Evolutionary conservation across 176 grass and related monocot genomes (phyloP).

Genomic region (Secale cereale): DNA sequence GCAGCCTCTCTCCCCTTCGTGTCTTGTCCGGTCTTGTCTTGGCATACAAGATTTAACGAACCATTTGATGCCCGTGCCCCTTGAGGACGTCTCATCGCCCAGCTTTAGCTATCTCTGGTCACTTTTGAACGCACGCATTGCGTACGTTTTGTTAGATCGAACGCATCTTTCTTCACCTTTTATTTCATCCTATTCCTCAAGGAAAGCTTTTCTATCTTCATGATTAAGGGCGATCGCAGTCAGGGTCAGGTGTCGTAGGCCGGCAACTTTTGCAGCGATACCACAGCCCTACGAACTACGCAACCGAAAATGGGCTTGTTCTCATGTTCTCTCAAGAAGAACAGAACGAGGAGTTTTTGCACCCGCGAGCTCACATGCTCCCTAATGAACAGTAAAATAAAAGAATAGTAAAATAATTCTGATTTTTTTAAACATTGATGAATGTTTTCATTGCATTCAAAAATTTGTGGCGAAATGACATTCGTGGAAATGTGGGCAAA

Average conservation of each 20-base stretch:
- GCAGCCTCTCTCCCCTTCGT: not conserved
- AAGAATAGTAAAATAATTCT: no score
- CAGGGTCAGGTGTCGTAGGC: not conserved
- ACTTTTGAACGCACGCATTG: slow-evolving; percentile 23
- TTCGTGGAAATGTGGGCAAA: no score
- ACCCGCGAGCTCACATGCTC: no score
- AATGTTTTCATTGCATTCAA: no score
- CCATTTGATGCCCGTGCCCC: slow-evolving; percentile 8
- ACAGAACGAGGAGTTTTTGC: no score
- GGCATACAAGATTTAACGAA: not conserved
- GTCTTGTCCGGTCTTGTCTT: not conserved
- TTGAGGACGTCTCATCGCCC: not conserved
- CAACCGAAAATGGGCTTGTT: not conserved
- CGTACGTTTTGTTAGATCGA: slow-evolving; percentile 36
- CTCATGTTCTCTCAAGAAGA: not conserved
- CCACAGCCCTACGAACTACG: slow-evolving; percentile 25
- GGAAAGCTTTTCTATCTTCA: slow-evolving; percentile 9
- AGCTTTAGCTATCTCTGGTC: not conserved
- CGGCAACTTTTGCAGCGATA: not conserved
- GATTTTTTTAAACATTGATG: no score
- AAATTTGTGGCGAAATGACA: no score
- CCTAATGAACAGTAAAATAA: no score
- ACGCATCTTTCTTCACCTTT: slow-evolving; percentile 24
- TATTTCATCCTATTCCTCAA: slow-evolving; percentile 5
- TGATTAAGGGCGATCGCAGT: slow-evolving; percentile 14